Evolutionary conservation across 2,329 filamentous ascomycete genomes (phyloP).

Genomic region (Arthrobotrys pseudoclavata): DNA sequence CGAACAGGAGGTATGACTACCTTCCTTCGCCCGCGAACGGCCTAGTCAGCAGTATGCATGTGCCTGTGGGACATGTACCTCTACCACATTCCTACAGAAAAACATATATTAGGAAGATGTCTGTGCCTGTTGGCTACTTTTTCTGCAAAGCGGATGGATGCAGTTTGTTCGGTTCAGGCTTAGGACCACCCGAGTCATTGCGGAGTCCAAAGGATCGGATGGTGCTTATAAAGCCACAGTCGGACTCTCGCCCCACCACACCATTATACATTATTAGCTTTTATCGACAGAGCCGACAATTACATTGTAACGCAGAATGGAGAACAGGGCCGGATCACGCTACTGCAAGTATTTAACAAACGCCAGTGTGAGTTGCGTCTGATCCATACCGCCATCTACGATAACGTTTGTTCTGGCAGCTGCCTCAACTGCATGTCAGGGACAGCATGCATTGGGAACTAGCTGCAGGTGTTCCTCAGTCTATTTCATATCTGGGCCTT

Average conservation of each 20-base stretch:
- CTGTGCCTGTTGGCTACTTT: conserved; percentile 18
- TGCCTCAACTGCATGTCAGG: conserved; percentile 52
- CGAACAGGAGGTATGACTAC: conserved; percentile 51
- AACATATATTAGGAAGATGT: conserved; percentile 4
- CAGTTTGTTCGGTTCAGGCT: conserved; percentile 39
- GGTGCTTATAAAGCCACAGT: conserved; percentile 52
- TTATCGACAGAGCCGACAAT: conserved; percentile 33
- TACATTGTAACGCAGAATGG: background rate
- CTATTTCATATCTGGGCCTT: conserved; percentile 12
- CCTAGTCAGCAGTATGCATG: conserved; percentile 56
- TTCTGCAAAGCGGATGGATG: conserved; percentile 55
- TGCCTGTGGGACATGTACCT: conserved; percentile 36
- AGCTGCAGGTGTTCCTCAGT: conserved; percentile 13
- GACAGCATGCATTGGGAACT: conserved; percentile 27
- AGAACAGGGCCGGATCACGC: conserved; percentile 35
- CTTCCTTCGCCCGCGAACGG: conserved; percentile 3
- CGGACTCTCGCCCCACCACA: conserved; percentile 34
- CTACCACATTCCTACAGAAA: conserved; percentile 20
- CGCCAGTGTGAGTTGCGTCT: conserved; percentile 22
- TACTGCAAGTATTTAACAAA: conserved; percentile 21
- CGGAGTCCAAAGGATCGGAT: conserved; percentile 52
- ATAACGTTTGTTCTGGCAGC: conserved; percentile 35
- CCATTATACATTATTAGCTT: conserved; percentile 19
- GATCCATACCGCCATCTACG: conserved; percentile 40
- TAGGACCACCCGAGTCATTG: conserved; percentile 52